These are phyloP conservation scores for Chytridiales sp. DNA, from an alignment of 371 early-diverging fungal genomes.

Conservation along the genomic window DNA sequence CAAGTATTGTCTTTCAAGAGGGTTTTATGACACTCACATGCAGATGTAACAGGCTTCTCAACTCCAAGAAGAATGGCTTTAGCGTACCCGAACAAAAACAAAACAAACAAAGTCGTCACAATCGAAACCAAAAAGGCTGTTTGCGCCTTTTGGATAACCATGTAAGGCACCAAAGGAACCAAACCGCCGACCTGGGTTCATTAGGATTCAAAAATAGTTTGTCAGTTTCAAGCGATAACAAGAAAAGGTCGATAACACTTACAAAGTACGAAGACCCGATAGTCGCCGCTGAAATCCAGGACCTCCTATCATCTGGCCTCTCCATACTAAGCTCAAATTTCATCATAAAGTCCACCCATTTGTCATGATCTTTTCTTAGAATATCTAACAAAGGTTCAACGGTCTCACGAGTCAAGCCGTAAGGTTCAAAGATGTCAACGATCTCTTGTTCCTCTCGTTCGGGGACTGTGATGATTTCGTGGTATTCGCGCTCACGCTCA, in stretches of 20 bases:
- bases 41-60: constrained; percentile 35
- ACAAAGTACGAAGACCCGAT: constrained; percentile 69
- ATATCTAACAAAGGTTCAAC: constrained; percentile 63
- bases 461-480: constrained; percentile 59
- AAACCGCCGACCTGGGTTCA: constrained; percentile 53
- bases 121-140: constrained; percentile 58
- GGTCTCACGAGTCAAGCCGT: constrained; percentile 56
- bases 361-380: constrained; percentile 55
- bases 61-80: constrained; percentile 60
- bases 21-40: constrained; percentile 37
- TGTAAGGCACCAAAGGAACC: constrained; percentile 70
- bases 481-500: constrained; percentile 58
- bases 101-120: constrained; percentile 55
- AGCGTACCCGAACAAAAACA: constrained; percentile 65
- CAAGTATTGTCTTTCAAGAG: neutral
- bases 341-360: constrained; percentile 71
- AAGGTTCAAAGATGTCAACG: constrained; percentile 52
- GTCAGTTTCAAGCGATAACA: neutral
- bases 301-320: constrained; percentile 58
- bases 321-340: constrained; percentile 68
- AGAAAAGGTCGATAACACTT: neutral
- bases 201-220: neutral
- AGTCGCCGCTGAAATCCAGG: constrained; percentile 66
- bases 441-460: constrained; percentile 68
- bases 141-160: constrained; percentile 49